Evolutionary conservation across 2,329 filamentous ascomycete genomes (phyloP).

Genomic region (Beauveria sp.): DNA sequence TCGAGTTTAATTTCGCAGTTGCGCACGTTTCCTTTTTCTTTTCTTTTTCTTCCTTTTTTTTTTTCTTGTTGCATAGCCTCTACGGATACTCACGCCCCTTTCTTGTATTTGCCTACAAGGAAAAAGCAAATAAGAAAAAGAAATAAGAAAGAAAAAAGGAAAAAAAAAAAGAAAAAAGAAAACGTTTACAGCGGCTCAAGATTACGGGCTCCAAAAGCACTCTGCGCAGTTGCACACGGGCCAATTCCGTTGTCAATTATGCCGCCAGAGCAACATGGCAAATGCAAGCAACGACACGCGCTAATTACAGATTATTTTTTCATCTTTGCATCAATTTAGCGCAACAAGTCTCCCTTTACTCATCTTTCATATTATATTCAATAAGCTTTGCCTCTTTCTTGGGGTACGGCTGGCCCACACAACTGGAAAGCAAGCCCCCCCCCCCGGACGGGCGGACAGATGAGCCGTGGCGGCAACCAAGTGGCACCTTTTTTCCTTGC

Average conservation of each 20-base stretch:
- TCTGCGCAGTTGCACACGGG: not conserved
- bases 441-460: conserved; percentile 10
- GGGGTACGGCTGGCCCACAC: conserved; percentile 3
- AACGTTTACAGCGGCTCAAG: not conserved
- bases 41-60: not conserved
- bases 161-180: not conserved
- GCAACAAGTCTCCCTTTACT: not conserved
- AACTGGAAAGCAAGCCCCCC: not conserved
- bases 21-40: not conserved
- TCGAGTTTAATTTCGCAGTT: conserved; percentile 6
- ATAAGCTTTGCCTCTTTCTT: not conserved
- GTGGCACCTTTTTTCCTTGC: not conserved
- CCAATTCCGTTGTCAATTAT: not conserved
- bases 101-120: not conserved
- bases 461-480: conserved; percentile 11
- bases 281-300: not conserved
- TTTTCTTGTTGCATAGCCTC: not conserved
- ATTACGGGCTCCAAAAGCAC: not conserved
- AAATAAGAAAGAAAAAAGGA: too few relatives aligned
- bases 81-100: not conserved
- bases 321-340: not conserved
- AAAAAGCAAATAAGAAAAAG: too few relatives aligned
- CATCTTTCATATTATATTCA: not conserved
- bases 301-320: not conserved
- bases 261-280: not conserved